These are phyloP conservation scores for Hagleromyces aurorensis DNA, from an alignment of 805 yeast genomes.

Conservation along the genomic window DNA sequence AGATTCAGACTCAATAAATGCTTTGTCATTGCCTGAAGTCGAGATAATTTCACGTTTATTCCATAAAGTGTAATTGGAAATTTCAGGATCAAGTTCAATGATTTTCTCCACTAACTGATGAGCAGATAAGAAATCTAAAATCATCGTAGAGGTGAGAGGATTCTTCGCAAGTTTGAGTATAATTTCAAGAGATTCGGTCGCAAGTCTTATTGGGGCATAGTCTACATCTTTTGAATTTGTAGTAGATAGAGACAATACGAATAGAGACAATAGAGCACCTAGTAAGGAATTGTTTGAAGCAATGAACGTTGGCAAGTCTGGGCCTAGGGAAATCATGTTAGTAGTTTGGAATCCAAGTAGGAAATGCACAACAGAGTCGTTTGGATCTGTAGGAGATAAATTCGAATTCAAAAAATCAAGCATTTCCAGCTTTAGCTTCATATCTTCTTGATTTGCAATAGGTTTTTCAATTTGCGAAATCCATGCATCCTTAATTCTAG, in stretches of 20 bases:
- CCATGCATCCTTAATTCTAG: conserved; percentile 63
- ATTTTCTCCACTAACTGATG: conserved; percentile 44
- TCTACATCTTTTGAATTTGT: conserved; percentile 37
- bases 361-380: conserved; percentile 59
- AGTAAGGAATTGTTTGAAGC: conserved; percentile 49
- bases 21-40: conserved; percentile 32
- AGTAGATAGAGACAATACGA: conserved; percentile 41
- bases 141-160: conserved; percentile 42
- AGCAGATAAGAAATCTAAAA: conserved; percentile 47
- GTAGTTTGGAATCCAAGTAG: conserved; percentile 63
- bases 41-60: conserved; percentile 35
- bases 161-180: conserved; percentile 54
- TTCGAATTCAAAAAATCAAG: conserved; percentile 49
- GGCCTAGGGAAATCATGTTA: conserved; percentile 45
- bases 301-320: conserved; percentile 42
- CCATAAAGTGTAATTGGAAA: conserved; percentile 53
- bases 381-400: conserved; percentile 35
- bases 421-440: conserved; percentile 48
- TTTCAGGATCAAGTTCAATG: conserved; percentile 44
- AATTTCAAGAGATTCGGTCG: conserved; percentile 52
- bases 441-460: conserved; percentile 32
- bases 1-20: conserved; percentile 25
- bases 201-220: conserved; percentile 50
- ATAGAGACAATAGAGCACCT: conserved; percentile 41
- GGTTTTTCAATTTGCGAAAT: conserved; percentile 55